A percentile compares a stretch with the other conserved stretches of the same genome.
Evolutionary conservation across 1,139 yeast genomes (phyloP).

Genomic region (Tardiomyces depauwii): DNA sequence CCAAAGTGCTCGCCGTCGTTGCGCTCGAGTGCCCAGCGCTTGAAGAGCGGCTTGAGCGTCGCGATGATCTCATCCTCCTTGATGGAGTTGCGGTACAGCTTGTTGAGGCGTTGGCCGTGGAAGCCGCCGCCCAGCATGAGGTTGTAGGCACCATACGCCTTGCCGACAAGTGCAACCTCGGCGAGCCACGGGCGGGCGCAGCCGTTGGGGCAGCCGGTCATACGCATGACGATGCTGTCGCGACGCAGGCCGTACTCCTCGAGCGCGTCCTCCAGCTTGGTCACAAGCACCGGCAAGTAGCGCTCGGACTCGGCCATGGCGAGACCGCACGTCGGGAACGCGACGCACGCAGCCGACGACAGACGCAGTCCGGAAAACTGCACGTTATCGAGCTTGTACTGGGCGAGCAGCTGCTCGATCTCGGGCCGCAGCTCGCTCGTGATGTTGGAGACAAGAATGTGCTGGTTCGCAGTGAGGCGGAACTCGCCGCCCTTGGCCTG

Average conservation of each 20-base stretch:
- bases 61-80: conserved; percentile 82
- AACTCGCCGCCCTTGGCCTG: conserved; percentile 59
- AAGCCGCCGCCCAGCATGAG: conserved; percentile 95
- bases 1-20: conserved; percentile 91
- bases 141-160: conserved; percentile 88
- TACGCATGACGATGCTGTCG: conserved; percentile 91
- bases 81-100: conserved; percentile 77
- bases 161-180: conserved; percentile 91
- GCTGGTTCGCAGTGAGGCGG: conserved; percentile 95
- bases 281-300: conserved; percentile 72
- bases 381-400: conserved; percentile 77
- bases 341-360: conserved; percentile 95
- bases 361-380: conserved; percentile 75
- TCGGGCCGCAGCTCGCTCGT: conserved; percentile 53
- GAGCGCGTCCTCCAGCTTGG: conserved; percentile 70
- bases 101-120: conserved; percentile 87
- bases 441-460: conserved; percentile 64
- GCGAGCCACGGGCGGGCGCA: conserved; percentile 99
- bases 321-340: conserved; percentile 97
- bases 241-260: conserved; percentile 92
- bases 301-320: conserved; percentile 99
- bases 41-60: conserved; percentile 73
- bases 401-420: conserved; percentile 51
- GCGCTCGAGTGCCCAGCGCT: conserved; percentile 91
- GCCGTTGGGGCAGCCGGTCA: conserved; percentile 99